These are phyloP conservation scores for Hydnum rufescens DNA, from an alignment of 768 basidiomycete species.

Conservation along the genomic window DNA sequence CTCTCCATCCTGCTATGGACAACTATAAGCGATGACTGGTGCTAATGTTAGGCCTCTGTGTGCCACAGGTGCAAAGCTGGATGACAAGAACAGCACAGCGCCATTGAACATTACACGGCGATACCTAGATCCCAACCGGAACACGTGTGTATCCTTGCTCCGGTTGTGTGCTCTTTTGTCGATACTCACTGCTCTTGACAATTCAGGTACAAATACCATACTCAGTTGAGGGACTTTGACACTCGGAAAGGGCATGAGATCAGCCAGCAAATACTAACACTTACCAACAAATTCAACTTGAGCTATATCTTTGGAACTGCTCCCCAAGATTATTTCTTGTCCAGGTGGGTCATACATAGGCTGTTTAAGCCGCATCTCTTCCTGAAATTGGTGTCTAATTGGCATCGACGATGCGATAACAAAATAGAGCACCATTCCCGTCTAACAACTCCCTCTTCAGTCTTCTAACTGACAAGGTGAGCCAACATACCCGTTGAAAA, in stretches of 20 bases:
- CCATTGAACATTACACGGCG: slow-evolving; percentile 41
- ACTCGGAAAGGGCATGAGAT: slow-evolving; percentile 34
- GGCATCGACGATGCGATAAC: too few species aligned
- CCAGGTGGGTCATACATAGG: slow-evolving; percentile 23
- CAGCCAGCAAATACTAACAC: slow-evolving; percentile 31
- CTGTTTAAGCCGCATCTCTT: not conserved
- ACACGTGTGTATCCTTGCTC: slow-evolving; percentile 38
- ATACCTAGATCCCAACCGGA: slow-evolving; percentile 64
- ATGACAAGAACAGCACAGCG: slow-evolving; percentile 18
- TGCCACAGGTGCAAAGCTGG: slow-evolving; percentile 34
- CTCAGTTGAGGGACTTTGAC: slow-evolving; percentile 32
- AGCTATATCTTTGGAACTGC: slow-evolving; percentile 44
- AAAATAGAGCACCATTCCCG: slow-evolving; percentile 40
- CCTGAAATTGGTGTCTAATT: too few species aligned
- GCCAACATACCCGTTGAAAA: slow-evolving; percentile 11
- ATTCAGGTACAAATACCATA: slow-evolving; percentile 35
- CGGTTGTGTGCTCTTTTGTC: not conserved
- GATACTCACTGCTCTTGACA: not conserved
- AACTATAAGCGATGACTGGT: not conserved
- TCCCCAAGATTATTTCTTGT: slow-evolving; percentile 54
- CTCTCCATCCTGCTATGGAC: not conserved
- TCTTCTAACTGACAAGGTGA: slow-evolving; percentile 31
- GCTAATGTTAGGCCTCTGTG: not conserved
- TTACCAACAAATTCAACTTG: slow-evolving; percentile 43
- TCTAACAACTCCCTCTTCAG: slow-evolving; percentile 40